Evolutionary conservation across 31 red algal genomes (phyloP), one percentile per base, ranked within the genome.

Genomic region (Porphyra umbilicalis): DNA sequence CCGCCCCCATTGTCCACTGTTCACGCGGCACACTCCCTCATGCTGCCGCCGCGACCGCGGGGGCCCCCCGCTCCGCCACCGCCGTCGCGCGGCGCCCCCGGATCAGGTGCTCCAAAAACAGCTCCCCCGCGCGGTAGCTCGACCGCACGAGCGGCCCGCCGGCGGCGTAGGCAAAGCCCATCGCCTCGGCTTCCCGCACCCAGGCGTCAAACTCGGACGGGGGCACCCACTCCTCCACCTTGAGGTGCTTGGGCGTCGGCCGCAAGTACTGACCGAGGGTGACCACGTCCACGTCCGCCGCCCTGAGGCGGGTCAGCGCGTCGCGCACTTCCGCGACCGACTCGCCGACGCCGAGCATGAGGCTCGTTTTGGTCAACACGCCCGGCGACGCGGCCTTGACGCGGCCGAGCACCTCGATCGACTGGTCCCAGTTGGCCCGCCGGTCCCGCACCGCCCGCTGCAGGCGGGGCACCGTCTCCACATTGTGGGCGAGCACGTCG

Each of bases 331-430:
- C 96, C 20, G 35, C 38, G n/a, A 76, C 88, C 33, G 38, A 82
- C 77, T 98, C 96, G 36, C 96, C 96, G 0, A 95, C 90, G 68
- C 96, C 96, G 16, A 98, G 88, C 96, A 98, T 98, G 18, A 98
- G 33, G 20, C 83, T 86, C 9, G 92, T 93, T 82, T 98, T 98
- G 10, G 96, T 95, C 35, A 93, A 39, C 8, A 98, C 83, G 31
- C 89, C 75, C 6, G 84, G 83, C 8, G 77, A 36, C 18, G 85
- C 40, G 40, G 34, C 75, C 85, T 93, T 94, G n/a, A 90, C 92
- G 36, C 77, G 83, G 57, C 91, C 80, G 79, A 98, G 76, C 9
- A 95, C 93, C 32, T 33, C 31, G n/a, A 98, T 57, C 39, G 80
- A 88, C 77, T 93, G 96, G 9, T 33, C 75, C 78, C 95, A 98